Base-by-base conservation (phyloP, 2,329 filamentous ascomycete genomes). In the Penicillium sp. region DNA sequence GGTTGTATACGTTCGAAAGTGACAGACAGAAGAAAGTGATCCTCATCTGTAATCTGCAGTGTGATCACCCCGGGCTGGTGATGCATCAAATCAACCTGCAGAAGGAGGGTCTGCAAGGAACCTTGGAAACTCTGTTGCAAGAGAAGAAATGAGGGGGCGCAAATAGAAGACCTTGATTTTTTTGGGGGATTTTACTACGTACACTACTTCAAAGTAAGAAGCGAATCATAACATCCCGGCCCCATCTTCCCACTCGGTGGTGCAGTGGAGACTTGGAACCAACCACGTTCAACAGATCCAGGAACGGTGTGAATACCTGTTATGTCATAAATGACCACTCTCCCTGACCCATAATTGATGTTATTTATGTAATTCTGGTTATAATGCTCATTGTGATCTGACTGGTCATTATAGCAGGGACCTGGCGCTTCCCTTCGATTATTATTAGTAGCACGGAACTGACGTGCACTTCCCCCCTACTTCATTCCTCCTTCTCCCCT, bases 381-480 rank as follows among this genome's bases (percentile, higher is more conserved):
- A 15, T 3, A 23, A 25, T 49, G n/a, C 12, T 25, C 23, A 48
- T 33, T n/a, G 15, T 22, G 25, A 31, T 46, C 14, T 50, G 41
- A 52, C 50, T 52, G 50, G 50, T 46, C 43, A 35, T 26, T 25
- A 20, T 22, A 18, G 18, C n/a, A 49, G 20, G 26, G n/a, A 25
- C 45, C 50, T 41, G 53, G 53, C 56, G 53, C 56, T 51, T 53
- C 49, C n/a, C 44, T 42, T 25, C 40, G 51, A 33, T 18, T 48
- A 54, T 59, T 59, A 59, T 59, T 62, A 62, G 59, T 64, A 60
- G 53, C 29, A 58, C 37, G n/a, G n/a, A 57, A 50, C 52, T 61
- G 55, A 61, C 60, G 58, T 58, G 56, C 56, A 58, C 47, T 54
- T 52, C 33, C 47, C 49, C 59, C 51, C 45, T 49, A 58, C 31